Evolutionary conservation across 352 stramenopile species (phyloP).

Genomic region (Pseudoperonospora humuli): DNA sequence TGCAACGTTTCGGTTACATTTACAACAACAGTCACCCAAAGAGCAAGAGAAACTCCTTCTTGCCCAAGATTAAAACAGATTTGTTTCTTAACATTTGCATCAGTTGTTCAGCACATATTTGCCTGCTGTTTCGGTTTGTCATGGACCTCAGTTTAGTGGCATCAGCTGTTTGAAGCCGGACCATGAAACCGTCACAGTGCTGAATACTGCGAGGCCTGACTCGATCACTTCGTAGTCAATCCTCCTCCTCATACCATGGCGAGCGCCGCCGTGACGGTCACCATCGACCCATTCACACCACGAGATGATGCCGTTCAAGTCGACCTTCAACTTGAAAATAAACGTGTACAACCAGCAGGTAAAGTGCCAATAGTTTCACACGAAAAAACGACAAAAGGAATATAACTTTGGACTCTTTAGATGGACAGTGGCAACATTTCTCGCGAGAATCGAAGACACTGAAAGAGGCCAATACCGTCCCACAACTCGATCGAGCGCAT

Average conservation of each 20-base stretch:
- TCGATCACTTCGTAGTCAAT: conserved; percentile 1
- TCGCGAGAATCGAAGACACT: conserved; percentile 8
- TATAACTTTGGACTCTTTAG: conserved; percentile 3
- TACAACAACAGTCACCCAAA: too few species aligned
- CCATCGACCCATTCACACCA: conserved; percentile 9
- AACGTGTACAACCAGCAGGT: conserved; percentile 8
- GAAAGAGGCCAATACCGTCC: conserved; percentile 14
- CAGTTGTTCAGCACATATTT: too few species aligned
- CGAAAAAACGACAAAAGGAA: neutral
- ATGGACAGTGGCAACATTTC: conserved; percentile 11
- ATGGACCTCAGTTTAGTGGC: too few species aligned
- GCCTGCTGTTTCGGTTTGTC: too few species aligned
- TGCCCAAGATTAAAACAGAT: too few species aligned
- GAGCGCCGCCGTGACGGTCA: conserved; percentile 16
- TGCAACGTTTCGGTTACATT: too few species aligned
- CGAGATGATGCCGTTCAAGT: conserved; percentile 3
- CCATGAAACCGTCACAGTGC: conserved; percentile 6
- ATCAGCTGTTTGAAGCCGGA: too few species aligned
- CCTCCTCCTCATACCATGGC: conserved; percentile 11
- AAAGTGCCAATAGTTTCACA: neutral
- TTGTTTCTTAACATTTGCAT: too few species aligned
- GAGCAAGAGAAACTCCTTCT: too few species aligned
- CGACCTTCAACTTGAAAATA: conserved; percentile 13
- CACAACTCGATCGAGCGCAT: conserved; percentile 13
- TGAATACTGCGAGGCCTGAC: conserved; percentile 3